Conservation (phyloP, 257 asterid species). For the Apocynum venetum region DNA sequence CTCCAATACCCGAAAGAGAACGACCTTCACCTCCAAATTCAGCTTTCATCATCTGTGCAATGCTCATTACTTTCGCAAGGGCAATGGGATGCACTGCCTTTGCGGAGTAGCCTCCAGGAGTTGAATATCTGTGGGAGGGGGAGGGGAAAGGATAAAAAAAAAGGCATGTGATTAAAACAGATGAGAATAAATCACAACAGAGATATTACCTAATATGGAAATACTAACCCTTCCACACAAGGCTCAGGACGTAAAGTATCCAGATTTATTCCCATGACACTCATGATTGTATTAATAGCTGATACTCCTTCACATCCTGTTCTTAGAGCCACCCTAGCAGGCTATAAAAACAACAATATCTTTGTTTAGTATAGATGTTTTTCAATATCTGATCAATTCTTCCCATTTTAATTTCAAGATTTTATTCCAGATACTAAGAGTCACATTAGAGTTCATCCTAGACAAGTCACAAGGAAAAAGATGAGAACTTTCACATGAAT, state of each 20-base stretch:
- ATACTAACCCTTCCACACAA: conserved; percentile 88
- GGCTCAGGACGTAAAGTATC: conserved; percentile 89
- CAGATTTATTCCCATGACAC: conserved; percentile 95
- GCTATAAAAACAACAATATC: conserved; percentile 36
- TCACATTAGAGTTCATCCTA: background rate
- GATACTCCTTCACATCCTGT: conserved; percentile 89
- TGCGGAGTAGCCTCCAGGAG: conserved; percentile 94
- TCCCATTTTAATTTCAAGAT: background rate
- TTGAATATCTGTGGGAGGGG: conserved; percentile 55
- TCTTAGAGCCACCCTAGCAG: conserved; percentile 74
- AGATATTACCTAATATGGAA: conserved; percentile 1
- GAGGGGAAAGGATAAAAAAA: background rate
- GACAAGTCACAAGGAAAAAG: background rate
- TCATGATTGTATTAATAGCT: conserved; percentile 96
- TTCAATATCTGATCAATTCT: background rate
- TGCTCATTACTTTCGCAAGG: conserved; percentile 93
- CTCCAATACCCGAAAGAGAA: conserved; percentile 95
- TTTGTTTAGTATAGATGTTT: background rate
- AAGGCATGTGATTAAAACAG: conserved; percentile 7
- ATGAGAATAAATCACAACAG: background rate
- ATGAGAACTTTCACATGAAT: background rate
- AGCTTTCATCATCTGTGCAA: conserved; percentile 75
- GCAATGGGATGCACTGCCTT: conserved; percentile 99
- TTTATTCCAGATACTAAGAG: background rate
- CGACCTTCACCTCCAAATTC: conserved; percentile 57